Conservation (phyloP, 352 stramenopile species). For the Phytophthora syringae region DNA sequence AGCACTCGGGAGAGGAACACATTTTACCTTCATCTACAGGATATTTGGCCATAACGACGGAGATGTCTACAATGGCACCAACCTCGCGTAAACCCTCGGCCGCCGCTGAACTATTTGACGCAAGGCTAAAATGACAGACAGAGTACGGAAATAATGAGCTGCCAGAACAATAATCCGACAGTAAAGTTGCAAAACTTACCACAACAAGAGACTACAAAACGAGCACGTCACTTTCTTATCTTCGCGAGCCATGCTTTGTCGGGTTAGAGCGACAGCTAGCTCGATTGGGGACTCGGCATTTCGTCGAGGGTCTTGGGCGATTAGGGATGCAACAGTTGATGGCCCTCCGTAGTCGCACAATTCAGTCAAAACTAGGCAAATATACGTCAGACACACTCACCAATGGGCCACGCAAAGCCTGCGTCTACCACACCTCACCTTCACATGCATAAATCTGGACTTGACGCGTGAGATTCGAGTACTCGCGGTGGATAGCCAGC, state of each 20-base stretch:
- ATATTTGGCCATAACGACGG: constrained; percentile 78
- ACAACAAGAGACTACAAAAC: constrained; percentile 69
- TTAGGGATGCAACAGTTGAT: constrained; percentile 39
- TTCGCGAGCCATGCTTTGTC: constrained; percentile 61
- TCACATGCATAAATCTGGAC: constrained; percentile 85
- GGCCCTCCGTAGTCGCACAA: constrained; percentile 64
- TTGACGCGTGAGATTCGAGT: constrained; percentile 77
- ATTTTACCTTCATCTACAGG: constrained; percentile 64
- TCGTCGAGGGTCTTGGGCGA: constrained; percentile 33
- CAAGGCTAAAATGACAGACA: constrained; percentile 39
- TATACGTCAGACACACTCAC: neutral
- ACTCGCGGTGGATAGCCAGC: constrained; percentile 62
- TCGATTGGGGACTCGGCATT: constrained; percentile 43
- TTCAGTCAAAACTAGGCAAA: constrained; percentile 57
- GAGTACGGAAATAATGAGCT: constrained; percentile 5
- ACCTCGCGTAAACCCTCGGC: constrained; percentile 52
- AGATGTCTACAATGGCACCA: constrained; percentile 70
- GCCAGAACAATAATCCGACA: neutral
- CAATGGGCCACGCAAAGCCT: neutral
- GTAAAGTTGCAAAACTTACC: constrained; percentile 37
- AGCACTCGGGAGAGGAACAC: neutral
- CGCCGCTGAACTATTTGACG: constrained; percentile 50
- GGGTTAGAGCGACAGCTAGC: constrained; percentile 52
- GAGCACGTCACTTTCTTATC: constrained; percentile 80
- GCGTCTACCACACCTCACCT: constrained; percentile 37